Base-by-base conservation (phyloP, 2,329 filamentous ascomycete species). In the Tolypocladium cylindrosporum region DNA sequence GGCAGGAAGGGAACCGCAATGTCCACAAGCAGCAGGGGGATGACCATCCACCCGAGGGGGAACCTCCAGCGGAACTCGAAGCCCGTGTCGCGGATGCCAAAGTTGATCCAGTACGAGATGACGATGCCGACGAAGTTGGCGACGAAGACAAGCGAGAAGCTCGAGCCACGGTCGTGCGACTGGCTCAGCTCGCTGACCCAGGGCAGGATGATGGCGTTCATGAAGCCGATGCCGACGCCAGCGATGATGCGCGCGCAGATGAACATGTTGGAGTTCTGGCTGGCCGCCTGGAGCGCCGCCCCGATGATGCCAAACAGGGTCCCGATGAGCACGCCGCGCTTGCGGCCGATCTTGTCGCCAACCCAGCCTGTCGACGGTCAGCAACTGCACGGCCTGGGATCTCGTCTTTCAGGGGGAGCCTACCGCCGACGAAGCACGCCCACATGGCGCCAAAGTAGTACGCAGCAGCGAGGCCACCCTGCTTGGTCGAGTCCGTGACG, bases 331-430 rank as follows among this genome's bases (percentile, higher is more conserved):
- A 81, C 67, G 54, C 77, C 77, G 57, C 60, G 58, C 39, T 63
- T 80, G 37, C 80, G 77, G n/a, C 80, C 80, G 42, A 80, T 73
- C 24, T 72, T 73, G 63, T 83, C 80, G n/a, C 76, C 80, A 24
- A 77, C 66, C 74, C 75, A 77, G 41, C 72, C 67, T 67, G 31
- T 34, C 11, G 4, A 5, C n/a, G 8, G 36, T 55, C 21, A 48
- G 41, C 27, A 10, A 21, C 13, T 5, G 36, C 13, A 36, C 31
- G 37, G 13, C 7, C n/a, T 14, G n/a, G 24, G n/a, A 6, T 36
- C n/a, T 58, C 6, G 16, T 14, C 1, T 14, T 27, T 4, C 27
- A 27, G 14, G 10, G 16, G 42, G 9, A n/a, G n/a, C 59, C 36
- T 54, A 61, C 63, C 78, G 13, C 78, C 78, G 13, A 71, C 65